Base-by-base conservation (phyloP, 2,329 filamentous ascomycete genomes). In the Tolypocladium tundrense region DNA sequence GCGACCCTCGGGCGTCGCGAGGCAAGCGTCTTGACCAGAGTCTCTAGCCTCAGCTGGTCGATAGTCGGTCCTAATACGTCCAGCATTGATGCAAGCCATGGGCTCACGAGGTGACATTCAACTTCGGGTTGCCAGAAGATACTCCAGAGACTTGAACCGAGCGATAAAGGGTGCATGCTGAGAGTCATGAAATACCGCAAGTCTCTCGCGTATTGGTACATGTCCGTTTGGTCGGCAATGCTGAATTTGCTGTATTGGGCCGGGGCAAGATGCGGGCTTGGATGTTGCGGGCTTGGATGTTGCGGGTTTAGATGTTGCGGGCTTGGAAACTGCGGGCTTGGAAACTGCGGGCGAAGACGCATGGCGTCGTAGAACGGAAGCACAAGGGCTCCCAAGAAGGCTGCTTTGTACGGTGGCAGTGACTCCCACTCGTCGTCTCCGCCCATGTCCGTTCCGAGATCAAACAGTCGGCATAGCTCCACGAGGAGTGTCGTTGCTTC, bases 91-190 rank as follows among this genome's bases (percentile, higher is more conserved):
- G 50, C 59, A 13, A 65, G 56, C 63, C 64, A 66, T 4, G 63
- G 61, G 45, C 64, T 63, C 4, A 64, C 63, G 35, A 63, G n/a
- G 52, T 65, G 64, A 56, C 63, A 66, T 50, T 61, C 48, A 16
- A 66, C 50, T 24, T 63, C 62, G 27, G 62, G 63, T 39, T 65
- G 63, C 64, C 63, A 66, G 54, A 45, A 55, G 40, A 48, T 21
- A 35, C 51, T 53, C 51, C 51, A 53, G 21, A 53, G 33, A 5
- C 21, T 40, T 2, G 16, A n/a, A 8, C 19, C 33, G 51, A 53
- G 31, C 14, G 51, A 40, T 4, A 35, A 13, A 11, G 51, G 51
- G 33, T 37, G 33, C 31, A 53, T n/a, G 11, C 51, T 53, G 33
- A 53, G 33, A 9, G 33, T 53, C 51, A 53, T 53, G 33, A 53